Percentiles rank a stretch among this genome's conserved stretches.
Conservation (phyloP, 2,329 filamentous ascomycete genomes). For the Colletotrichum sp. region DNA sequence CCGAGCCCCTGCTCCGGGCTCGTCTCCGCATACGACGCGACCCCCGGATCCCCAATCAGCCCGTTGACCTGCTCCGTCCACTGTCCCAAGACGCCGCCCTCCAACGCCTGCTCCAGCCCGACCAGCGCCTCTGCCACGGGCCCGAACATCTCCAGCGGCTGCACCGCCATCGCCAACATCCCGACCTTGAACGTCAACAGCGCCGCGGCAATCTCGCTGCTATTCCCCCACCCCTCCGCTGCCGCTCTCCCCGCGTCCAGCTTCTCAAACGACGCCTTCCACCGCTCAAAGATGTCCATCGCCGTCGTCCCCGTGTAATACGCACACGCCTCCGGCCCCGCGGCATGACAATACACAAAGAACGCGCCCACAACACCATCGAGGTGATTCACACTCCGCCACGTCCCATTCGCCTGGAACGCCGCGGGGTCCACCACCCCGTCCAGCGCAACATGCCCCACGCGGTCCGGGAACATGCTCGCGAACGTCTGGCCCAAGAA, state of each 20-base stretch:
- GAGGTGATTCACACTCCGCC: slow-evolving; percentile 44
- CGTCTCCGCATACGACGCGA: background rate
- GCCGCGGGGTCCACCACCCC: slow-evolving; percentile 47
- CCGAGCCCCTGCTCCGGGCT: background rate
- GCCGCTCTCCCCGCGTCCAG: slow-evolving; percentile 22
- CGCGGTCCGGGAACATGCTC: slow-evolving; percentile 40
- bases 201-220: background rate
- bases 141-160: background rate
- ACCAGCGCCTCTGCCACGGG: background rate
- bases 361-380: slow-evolving; percentile 46
- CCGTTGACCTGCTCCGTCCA: background rate
- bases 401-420: slow-evolving; percentile 37
- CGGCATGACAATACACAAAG: slow-evolving; percentile 46
- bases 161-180: background rate
- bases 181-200: background rate
- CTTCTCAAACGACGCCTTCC: slow-evolving; percentile 20
- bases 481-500: slow-evolving; percentile 44
- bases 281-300: slow-evolving; percentile 35
- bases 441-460: slow-evolving; percentile 44
- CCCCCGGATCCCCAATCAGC: background rate
- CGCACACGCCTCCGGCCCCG: slow-evolving; percentile 42
- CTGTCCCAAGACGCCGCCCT: background rate
- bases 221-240: slow-evolving; percentile 22
- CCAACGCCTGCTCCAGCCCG: background rate
- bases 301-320: slow-evolving; percentile 36